Evolutionary conservation across 2,329 filamentous ascomycete species (phyloP).

Genomic region (Lizonia empirigonia): DNA sequence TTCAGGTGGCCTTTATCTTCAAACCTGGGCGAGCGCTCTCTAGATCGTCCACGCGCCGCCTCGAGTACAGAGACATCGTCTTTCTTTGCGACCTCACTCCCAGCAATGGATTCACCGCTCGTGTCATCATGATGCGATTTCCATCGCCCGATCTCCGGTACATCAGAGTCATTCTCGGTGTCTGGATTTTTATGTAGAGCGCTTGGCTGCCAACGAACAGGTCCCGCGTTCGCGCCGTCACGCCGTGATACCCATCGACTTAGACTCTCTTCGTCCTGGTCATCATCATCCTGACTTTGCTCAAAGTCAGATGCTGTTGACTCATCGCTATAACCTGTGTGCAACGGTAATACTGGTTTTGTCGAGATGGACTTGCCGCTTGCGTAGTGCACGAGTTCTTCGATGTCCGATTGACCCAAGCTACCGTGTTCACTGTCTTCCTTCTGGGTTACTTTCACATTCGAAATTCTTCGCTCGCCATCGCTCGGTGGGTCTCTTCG

Average conservation of each 20-base stretch:
- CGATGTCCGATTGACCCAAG: slow-evolving; percentile 38
- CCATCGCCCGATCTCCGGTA: slow-evolving; percentile 31
- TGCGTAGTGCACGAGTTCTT: slow-evolving; percentile 38
- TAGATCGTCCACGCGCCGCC: slow-evolving; percentile 5
- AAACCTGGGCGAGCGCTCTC: slow-evolving; percentile 8
- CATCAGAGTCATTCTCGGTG: slow-evolving; percentile 28
- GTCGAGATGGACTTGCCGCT: slow-evolving; percentile 24
- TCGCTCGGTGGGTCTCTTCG: slow-evolving; percentile 37
- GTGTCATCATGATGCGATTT: slow-evolving; percentile 29
- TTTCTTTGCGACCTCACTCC: slow-evolving; percentile 1
- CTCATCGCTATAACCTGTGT: slow-evolving; percentile 32
- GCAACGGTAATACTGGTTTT: background rate
- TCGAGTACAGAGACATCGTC: slow-evolving; percentile 10
- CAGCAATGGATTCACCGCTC: slow-evolving; percentile 31
- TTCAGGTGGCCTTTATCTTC: background rate
- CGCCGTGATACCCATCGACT: slow-evolving; percentile 44
- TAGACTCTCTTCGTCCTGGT: slow-evolving; percentile 35
- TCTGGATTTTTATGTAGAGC: slow-evolving; percentile 12
- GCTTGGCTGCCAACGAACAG: slow-evolving; percentile 21
- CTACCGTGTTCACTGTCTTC: slow-evolving; percentile 38
- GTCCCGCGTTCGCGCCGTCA: slow-evolving; percentile 32
- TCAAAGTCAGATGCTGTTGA: slow-evolving; percentile 41
- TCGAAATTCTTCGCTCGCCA: slow-evolving; percentile 26
- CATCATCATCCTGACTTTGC: slow-evolving; percentile 19
- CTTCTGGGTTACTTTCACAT: slow-evolving; percentile 8